Conservation (phyloP, 345 rosid species). For the Eucalyptus erythrocorys region DNA sequence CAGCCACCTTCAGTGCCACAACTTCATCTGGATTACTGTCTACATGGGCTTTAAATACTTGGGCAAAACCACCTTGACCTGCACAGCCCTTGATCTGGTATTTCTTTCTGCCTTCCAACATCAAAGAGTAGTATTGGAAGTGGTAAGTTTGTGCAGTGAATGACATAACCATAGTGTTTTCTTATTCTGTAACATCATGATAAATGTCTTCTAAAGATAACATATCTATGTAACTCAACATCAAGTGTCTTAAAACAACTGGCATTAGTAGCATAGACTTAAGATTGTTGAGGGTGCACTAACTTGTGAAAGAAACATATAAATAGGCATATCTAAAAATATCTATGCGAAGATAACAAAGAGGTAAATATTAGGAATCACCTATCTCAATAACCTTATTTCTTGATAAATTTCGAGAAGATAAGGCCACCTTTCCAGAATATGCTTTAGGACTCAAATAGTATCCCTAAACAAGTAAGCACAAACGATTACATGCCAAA, state of each 20-base stretch:
- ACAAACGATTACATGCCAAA: not conserved
- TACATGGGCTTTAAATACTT: conserved; percentile 67
- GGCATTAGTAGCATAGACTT: not conserved
- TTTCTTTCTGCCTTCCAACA: conserved; percentile 62
- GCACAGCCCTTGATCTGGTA: conserved; percentile 98
- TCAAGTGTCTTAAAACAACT: not conserved
- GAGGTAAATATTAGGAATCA: conserved; percentile 3
- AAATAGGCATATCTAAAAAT: not conserved
- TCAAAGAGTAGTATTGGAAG: not conserved
- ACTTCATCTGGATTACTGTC: conserved; percentile 65
- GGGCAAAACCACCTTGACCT: conserved; percentile 90
- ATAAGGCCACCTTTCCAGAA: conserved; percentile 52
- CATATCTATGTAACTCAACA: not conserved
- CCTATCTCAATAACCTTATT: conserved; percentile 80
- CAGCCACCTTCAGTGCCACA: conserved; percentile 70
- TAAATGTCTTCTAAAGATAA: not conserved
- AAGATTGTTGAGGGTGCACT: not conserved
- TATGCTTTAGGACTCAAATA: conserved; percentile 44
- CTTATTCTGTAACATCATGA: not conserved
- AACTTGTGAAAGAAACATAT: not conserved
- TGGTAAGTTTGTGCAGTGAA: not conserved
- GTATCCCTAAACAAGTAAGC: conserved; percentile 54
- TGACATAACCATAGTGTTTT: not conserved
- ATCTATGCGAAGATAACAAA: not conserved
- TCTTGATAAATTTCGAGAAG: conserved; percentile 53